Base-by-base conservation (phyloP, 805 yeast species). In the Metschnikowia borealis region DNA sequence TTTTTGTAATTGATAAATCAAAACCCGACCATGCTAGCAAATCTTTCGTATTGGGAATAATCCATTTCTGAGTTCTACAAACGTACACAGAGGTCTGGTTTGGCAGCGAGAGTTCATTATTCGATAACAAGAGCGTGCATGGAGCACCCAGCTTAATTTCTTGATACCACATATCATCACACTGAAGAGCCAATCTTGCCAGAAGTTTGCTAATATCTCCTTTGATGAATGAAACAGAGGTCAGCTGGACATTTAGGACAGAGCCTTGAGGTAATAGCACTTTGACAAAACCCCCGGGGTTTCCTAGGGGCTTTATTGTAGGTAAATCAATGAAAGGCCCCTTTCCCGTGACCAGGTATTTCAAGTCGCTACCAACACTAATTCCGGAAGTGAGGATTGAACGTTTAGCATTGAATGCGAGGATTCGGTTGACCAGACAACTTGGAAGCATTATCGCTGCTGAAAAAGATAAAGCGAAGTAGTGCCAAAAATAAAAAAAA, bases 261-360 rank as follows among this genome's bases (percentile, higher is more conserved):
- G 55, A 40, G 8, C 51, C 49, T 38, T 17, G 50, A n/a, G 59
- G 55, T 31, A 55, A 47, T 20, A 37, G 38, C n/a, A 54, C 39
- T 13, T 36, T 44, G 34, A 46, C 44, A 31, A 48, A 39, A 17
- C 38, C 38, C 14, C 44, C 51, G 3, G 47, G 44, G 29, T 44
- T 45, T 21, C 57, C 52, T 13, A 52, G 14, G 17, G 49, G 46
- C 23, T 44, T 40, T 17, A 54, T 15, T 13, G 46, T 44, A 3
- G 56, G 59, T 15, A 52, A 17, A 11, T 52, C 54, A 29, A 54
- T 35, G 34, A 55, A 55, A 3, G 59, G 59, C 3, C 59, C 58
- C 17, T 32, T 41, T 8, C 57, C 57, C 11, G 59, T 55, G 5
- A 44, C 56, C 34, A 35, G 36, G 15, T 36, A 33, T 10, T 31